Conservation (phyloP, 2,329 filamentous ascomycete species). For the Fusarium sublunatum region DNA sequence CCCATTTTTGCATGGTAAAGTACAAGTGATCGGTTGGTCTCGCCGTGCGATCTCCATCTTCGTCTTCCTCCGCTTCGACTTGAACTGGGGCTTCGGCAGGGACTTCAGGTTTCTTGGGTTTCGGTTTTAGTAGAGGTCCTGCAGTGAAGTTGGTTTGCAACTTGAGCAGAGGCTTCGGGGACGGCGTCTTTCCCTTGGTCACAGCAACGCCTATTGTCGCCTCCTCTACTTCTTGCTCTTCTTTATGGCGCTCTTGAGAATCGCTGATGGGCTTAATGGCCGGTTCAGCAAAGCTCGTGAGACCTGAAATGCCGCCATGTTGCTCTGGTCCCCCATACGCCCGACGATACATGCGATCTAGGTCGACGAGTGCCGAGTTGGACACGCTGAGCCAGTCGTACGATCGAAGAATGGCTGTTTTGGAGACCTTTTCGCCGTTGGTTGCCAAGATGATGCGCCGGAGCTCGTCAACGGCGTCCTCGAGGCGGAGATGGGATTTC, state of each 20-base stretch:
- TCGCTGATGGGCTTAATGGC: conserved; percentile 38
- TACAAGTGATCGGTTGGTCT: conserved; percentile 49
- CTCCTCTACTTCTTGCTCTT: conserved; percentile 39
- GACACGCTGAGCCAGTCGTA: conserved; percentile 69
- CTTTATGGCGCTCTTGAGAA: conserved; percentile 38
- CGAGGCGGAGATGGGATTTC: conserved; percentile 58
- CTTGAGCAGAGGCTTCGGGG: conserved; percentile 51
- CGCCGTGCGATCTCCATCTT: conserved; percentile 54
- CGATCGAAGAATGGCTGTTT: conserved; percentile 63
- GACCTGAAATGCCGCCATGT: conserved; percentile 59
- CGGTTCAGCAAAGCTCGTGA: conserved; percentile 44
- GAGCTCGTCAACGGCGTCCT: conserved; percentile 72
- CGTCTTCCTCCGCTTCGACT: conserved; percentile 44
- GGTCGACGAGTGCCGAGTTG: conserved; percentile 62
- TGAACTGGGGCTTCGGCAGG: background rate
- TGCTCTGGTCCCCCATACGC: conserved; percentile 64
- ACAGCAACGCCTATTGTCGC: conserved; percentile 43
- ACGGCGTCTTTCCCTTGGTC: conserved; percentile 41
- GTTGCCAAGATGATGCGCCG: conserved; percentile 68
- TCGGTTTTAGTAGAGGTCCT: conserved; percentile 18
- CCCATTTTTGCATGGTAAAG: conserved; percentile 48
- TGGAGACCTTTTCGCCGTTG: conserved; percentile 61
- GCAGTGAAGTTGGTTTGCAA: conserved; percentile 58
- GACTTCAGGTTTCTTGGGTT: conserved; percentile 26
- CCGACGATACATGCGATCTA: conserved; percentile 66